Conservation (phyloP, 2,329 filamentous ascomycete species). For the Celoporthe dispersa region DNA sequence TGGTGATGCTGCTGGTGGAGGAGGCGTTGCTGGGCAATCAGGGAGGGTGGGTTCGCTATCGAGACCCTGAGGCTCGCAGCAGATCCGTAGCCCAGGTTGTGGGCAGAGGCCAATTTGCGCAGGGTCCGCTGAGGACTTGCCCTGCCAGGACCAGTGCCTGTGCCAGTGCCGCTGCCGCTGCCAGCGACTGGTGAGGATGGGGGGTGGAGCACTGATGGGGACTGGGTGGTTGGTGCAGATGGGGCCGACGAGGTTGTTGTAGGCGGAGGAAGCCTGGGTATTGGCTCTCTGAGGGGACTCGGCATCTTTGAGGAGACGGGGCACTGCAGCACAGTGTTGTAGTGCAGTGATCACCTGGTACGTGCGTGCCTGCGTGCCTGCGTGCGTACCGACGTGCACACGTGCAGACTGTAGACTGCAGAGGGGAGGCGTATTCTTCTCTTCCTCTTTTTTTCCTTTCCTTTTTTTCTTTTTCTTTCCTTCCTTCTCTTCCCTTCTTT, state of each 20-base stretch:
- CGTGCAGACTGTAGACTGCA: neutral
- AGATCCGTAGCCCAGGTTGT: conserved; percentile 58
- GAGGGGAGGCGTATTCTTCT: neutral
- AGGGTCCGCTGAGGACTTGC: conserved; percentile 63
- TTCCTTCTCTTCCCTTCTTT: neutral
- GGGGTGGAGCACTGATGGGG: conserved; percentile 50
- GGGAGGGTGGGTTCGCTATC: conserved; percentile 53
- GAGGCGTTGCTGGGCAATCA: conserved; percentile 67
- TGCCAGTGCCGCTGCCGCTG: neutral
- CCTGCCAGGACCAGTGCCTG: neutral
- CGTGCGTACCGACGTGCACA: neutral
- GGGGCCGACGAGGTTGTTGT: conserved; percentile 13
- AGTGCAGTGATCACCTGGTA: neutral
- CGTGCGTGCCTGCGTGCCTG: neutral
- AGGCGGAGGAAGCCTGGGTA: conserved; percentile 31
- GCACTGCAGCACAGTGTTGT: neutral
- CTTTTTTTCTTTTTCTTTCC: neutral
- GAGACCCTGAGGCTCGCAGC: conserved; percentile 43
- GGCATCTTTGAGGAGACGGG: conserved; percentile 33
- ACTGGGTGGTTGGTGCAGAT: conserved; percentile 22
- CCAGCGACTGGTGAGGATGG: conserved; percentile 60
- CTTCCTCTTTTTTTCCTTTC: neutral
- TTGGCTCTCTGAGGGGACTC: conserved; percentile 36
- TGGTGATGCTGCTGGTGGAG: conserved; percentile 45
- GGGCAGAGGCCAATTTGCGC: conserved; percentile 76